Percentiles rank a stretch among this genome's conserved stretches.
These are phyloP conservation scores for Myochromella boudieri DNA, from an alignment of 768 basidiomycete genomes.

Conservation along the genomic window DNA sequence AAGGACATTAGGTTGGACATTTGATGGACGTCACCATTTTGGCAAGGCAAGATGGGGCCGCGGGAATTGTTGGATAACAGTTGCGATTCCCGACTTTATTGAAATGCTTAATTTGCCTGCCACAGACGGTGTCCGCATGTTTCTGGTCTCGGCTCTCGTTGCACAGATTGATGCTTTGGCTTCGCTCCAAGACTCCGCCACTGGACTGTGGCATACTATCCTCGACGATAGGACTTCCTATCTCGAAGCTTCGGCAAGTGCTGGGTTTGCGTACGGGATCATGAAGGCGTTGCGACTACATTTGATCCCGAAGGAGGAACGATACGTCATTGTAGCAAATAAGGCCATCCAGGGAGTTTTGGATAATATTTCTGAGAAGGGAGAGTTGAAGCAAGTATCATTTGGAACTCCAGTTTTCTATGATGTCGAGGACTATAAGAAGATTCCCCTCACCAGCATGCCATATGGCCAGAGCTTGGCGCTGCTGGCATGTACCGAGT, in stretches of 20 bases:
- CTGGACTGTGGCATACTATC: slow-evolving; percentile 56
- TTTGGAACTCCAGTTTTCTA: slow-evolving; percentile 56
- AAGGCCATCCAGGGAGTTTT: slow-evolving; percentile 43
- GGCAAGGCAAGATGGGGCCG: slow-evolving; percentile 50
- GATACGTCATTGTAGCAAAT: slow-evolving; percentile 34
- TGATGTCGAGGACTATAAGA: slow-evolving; percentile 46
- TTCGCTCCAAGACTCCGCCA: slow-evolving; percentile 38
- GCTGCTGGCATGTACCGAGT: slow-evolving; percentile 48
- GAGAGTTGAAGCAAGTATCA: slow-evolving; percentile 46
- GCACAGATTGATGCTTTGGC: slow-evolving; percentile 51
- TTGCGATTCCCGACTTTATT: slow-evolving; percentile 48
- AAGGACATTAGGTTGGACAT: slow-evolving; percentile 37
- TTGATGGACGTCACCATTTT: slow-evolving; percentile 46
- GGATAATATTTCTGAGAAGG: slow-evolving; percentile 41
- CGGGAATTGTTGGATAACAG: slow-evolving; percentile 56
- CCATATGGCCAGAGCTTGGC: slow-evolving; percentile 57
- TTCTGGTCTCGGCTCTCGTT: slow-evolving; percentile 38
- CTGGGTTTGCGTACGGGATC: slow-evolving; percentile 50
- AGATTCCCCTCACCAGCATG: slow-evolving; percentile 55
- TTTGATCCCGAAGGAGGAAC: slow-evolving; percentile 39
- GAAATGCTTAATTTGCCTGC: slow-evolving; percentile 40
- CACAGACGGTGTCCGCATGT: slow-evolving; percentile 40
- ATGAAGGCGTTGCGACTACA: slow-evolving; percentile 41
- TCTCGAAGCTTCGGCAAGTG: slow-evolving; percentile 48
- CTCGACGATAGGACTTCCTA: slow-evolving; percentile 51